These are phyloP conservation scores for Avena sativa DNA, from an alignment of 176 grass and related monocot species.

Conservation along the genomic window DNA sequence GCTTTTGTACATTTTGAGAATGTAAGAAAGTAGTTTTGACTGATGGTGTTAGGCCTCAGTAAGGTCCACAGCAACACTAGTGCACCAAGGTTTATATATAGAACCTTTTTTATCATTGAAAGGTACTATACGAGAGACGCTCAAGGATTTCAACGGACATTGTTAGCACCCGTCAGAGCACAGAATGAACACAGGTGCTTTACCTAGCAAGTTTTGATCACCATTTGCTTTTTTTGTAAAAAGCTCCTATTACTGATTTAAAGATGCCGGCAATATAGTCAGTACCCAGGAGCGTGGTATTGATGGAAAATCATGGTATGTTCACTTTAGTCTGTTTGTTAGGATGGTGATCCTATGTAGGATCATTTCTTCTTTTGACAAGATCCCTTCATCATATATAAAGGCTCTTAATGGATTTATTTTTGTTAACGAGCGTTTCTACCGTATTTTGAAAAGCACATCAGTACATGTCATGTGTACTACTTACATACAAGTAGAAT, in stretches of 20 bases:
- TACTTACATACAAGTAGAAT: background rate
- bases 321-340: slow-evolving; percentile 29
- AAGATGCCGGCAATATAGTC: slow-evolving; percentile 62
- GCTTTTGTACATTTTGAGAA: slow-evolving; percentile 60
- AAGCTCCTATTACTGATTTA: slow-evolving; percentile 51
- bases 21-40: slow-evolving; percentile 46
- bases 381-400: background rate
- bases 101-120: slow-evolving; percentile 45
- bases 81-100: background rate
- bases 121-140: slow-evolving; percentile 27
- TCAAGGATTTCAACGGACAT: slow-evolving; percentile 37
- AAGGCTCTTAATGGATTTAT: background rate
- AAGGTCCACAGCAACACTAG: slow-evolving; percentile 22
- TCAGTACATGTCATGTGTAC: background rate
- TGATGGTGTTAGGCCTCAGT: slow-evolving; percentile 27
- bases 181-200: slow-evolving; percentile 46
- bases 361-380: slow-evolving; percentile 28
- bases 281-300: slow-evolving; percentile 55
- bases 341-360: slow-evolving; percentile 18
- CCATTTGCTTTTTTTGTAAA: slow-evolving; percentile 45
- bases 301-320: slow-evolving; percentile 61
- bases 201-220: slow-evolving; percentile 43
- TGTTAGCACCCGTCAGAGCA: slow-evolving; percentile 41
- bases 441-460: background rate
- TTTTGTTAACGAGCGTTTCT: background rate